A percentile compares a stretch with the other conserved stretches of the same genome.
Conservation (phyloP, 331 rosid species). For the Malus hybrid region DNA sequence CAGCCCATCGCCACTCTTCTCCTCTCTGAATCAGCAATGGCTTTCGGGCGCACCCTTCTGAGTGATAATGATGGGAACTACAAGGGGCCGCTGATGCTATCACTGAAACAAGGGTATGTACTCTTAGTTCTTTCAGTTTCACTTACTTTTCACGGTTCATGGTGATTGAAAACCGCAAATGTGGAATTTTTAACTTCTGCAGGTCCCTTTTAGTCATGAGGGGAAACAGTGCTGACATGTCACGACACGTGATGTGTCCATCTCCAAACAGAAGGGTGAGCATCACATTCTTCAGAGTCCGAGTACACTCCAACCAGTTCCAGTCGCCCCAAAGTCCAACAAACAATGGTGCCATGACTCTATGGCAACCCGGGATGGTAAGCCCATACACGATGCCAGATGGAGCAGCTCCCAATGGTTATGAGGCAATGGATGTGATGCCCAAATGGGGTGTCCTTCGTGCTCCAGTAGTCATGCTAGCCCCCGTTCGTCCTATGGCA, state of each 20-base stretch:
- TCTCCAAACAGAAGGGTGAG: slow-evolving; percentile 69
- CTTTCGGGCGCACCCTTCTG: slow-evolving; percentile 78
- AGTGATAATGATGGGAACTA: slow-evolving; percentile 91
- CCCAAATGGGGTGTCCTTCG: slow-evolving; percentile 78
- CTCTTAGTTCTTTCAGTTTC: not conserved
- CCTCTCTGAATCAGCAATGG: slow-evolving; percentile 93
- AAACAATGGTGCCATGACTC: slow-evolving; percentile 40
- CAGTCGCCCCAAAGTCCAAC: slow-evolving; percentile 48
- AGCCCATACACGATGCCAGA: slow-evolving; percentile 44
- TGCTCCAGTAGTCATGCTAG: slow-evolving; percentile 67
- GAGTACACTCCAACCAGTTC: slow-evolving; percentile 58
- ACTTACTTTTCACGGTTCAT: not conserved
- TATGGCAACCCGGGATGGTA: slow-evolving; percentile 68
- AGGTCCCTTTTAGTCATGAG: slow-evolving; percentile 97
- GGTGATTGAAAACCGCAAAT: not conserved
- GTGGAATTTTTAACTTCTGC: slow-evolving; percentile 8
- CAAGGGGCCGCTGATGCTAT: slow-evolving; percentile 88
- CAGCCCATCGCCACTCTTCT: slow-evolving; percentile 89
- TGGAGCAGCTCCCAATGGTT: slow-evolving; percentile 40
- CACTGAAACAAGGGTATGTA: slow-evolving; percentile 79
- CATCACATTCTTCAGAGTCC: slow-evolving; percentile 75
- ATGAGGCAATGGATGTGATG: slow-evolving; percentile 55
- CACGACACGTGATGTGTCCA: slow-evolving; percentile 97
- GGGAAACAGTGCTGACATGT: slow-evolving; percentile 96
- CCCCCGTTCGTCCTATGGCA: slow-evolving; percentile 63